A percentile compares a stretch with the other conserved stretches of the same genome.
phyloP scores from a whole-genome alignment of 345 rosid species.

The Gynandropsis gynandra region DNA sequence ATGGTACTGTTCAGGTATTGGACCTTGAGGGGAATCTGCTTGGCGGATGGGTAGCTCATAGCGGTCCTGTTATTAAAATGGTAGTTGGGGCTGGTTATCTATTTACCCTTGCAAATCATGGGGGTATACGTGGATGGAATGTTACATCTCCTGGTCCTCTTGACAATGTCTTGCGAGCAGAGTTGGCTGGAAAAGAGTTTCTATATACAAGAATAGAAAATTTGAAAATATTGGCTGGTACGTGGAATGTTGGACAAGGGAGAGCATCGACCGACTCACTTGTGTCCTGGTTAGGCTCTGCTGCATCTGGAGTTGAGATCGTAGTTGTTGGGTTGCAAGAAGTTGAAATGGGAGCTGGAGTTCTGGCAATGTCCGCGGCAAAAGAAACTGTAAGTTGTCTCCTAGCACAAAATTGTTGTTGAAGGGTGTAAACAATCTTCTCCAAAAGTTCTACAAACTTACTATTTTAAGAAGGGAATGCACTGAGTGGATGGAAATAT shows the following conservation, averaged over 20 bases:
- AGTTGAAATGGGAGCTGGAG: constrained; percentile 88
- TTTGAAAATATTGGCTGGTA: constrained; percentile 50
- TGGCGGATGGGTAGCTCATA: constrained; percentile 71
- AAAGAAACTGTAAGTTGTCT: constrained; percentile 68
- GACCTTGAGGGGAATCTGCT: constrained; percentile 67
- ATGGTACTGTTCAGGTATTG: constrained; percentile 53
- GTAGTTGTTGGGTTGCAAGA: constrained; percentile 78
- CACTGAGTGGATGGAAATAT: not conserved
- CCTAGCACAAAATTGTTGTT: constrained; percentile 4
- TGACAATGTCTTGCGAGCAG: constrained; percentile 49
- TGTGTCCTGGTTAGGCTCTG: constrained; percentile 61
- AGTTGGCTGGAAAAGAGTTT: constrained; percentile 54
- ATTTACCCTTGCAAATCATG: constrained; percentile 65
- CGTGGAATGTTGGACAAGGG: constrained; percentile 88
- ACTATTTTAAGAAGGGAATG: constrained; percentile 8
- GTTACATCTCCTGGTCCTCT: constrained; percentile 65
- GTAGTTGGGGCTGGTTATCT: constrained; percentile 59
- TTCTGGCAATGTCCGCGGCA: constrained; percentile 86
- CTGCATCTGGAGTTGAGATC: constrained; percentile 54
- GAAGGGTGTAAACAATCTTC: constrained; percentile 7
- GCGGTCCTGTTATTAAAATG: constrained; percentile 58
- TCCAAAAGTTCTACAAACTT: constrained; percentile 9
- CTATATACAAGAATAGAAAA: constrained; percentile 51
- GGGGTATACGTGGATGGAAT: constrained; percentile 85
- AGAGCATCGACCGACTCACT: constrained; percentile 58